Base-by-base conservation (phyloP, 2,329 filamentous ascomycete genomes). In the Macroventuria anomochaeta region DNA sequence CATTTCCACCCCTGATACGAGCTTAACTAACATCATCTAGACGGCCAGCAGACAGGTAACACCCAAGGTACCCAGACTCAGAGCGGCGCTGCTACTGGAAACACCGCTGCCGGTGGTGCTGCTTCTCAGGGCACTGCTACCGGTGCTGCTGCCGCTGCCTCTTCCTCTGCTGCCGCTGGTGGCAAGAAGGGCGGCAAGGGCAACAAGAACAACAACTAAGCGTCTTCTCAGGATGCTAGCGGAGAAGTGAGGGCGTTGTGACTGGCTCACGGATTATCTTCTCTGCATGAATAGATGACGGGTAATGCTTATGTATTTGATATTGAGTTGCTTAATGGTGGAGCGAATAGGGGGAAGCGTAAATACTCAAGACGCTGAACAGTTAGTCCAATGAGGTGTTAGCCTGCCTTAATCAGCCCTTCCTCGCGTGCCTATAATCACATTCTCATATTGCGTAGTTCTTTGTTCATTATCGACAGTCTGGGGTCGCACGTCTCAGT, bases 201-300 rank as follows among this genome's bases (percentile, higher is more conserved):
- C 11, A 38, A 33, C 26, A 52, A 36, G 37, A 50, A 55, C 18
- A 46, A 43, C 44, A 55, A 55, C 52, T 55, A 38, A 42, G 26
- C 33, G 13, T 42, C 31, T 39, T 7, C 12, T 18, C 11, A 31
- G 3, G 29, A 43, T 29, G 26, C 32, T 42, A 28, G 42, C 31
- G 21, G 38, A 40, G 39, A 37, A 49, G 43, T 52, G 53, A 52
- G 29, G 28, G 53, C 53, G 41, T 18, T 55, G 53, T 55, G 53
- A 49, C 55, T 46, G 43, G 53, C n/a, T 48, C 53, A 56, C 48
- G 53, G 43, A 56, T 56, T 43, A 48, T 48, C 20, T 31, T 25
- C 17, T 36, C 18, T 20, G 39, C 23, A 48, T 26, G 42, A 11
- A 43, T 26, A 11, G 11, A 56, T 33, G 41, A 53, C 34, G 37